Base-by-base conservation (phyloP, 176 grass and related monocot species). In the Triticum turgidum region DNA sequence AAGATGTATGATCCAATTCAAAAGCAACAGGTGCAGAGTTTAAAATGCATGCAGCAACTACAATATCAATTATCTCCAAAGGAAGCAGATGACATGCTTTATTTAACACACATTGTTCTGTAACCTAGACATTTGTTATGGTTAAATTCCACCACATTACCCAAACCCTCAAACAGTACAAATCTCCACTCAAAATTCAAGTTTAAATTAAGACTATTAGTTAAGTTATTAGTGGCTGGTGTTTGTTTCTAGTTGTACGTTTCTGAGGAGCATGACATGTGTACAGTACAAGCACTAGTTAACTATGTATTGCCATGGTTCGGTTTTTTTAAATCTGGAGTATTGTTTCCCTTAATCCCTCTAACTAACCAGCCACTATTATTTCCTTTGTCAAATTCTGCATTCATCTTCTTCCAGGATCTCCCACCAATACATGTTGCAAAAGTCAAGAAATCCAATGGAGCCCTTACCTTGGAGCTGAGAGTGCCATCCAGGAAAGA, bases 401-500 rank as follows among this genome's bases (percentile, higher is more conserved):
- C 70, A 80, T 33, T 33, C 32, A 12, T 56, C 41, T 80, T 75
- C 42, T 45, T 68, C 33, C 61, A 89, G 88, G 77, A 89, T 61
- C 69, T 89, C 35, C 69, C 44, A 58, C 88, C 82, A 8, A 9
- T 81, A 11, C 41, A 38, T 5, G 56, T 85, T 33, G 30, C 61
- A 34, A 27, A 89, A 68, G 77, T 89, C 24, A 81, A 81, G 25
- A 85, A 76, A 52, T 61, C 69, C 42, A 85, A 85, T 45, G 69
- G 82, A 11, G 82, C 88, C 45, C 20, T 70, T 47, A 33, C 18
- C 88, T 81, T 89, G 88, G 77, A 89, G 74, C 13, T 89, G 68
- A 80, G 71, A 89, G 69, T 49, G 8, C 45, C 88, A 76, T 22
- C 65, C 29, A 38, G 32, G 18, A n/a, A 80, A 75, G 87, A 75